Base-by-base conservation (phyloP, 2,329 filamentous ascomycete species). In the Ceratocystiopsis minuta region DNA sequence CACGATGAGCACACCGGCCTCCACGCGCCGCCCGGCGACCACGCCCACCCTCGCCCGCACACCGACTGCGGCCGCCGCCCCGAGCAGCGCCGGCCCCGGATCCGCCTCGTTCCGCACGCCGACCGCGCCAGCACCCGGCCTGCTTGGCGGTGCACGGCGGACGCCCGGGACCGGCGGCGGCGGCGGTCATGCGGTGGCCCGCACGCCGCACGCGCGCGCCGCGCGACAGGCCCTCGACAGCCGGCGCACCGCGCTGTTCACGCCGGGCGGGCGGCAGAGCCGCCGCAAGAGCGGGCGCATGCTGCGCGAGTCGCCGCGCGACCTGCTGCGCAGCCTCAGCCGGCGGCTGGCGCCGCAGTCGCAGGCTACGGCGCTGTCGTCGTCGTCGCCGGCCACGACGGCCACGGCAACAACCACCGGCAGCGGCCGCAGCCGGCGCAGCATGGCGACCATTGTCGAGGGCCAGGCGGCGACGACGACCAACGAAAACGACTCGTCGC, bases 201-300 rank as follows among this genome's bases (percentile, higher is more conserved):
- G 55, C 9, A 78, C 75, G 16, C 75, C 75, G 0, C 75, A 79
- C 53, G 72, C 68, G 38, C 68, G 68, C 49, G 74, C 73, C 12
- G 75, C 75, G 36, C 67, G 66, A 38, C 64, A 69, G 37, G 67
- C 72, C 31, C 62, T 78, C 41, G 66, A 76, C 49, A 65, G 68
- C 47, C 70, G 74, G 6, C 68, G 75, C 36, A 67, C 68, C 3
- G 70, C 70, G 38, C 60, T 74, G 38, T 66, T 75, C 46, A 79
- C 75, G 0, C 75, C 75, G 0, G 72, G 71, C 16, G 47, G 48
- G 9, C 46, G 47, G 9, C 68, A 45, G 67, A 47, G 66, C 66
- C 41, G 65, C 69, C 16, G 75, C n/a, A 66, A 66, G 49, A 78
- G 73, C 52, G 52, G 69, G 40, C 66, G 67, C 49, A 66, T 67